A percentile compares a stretch with the other conserved stretches of the same genome.
phyloP scores from a whole-genome alignment of 371 early-diverging fungal genomes.

The Mortierella sp. region DNA sequence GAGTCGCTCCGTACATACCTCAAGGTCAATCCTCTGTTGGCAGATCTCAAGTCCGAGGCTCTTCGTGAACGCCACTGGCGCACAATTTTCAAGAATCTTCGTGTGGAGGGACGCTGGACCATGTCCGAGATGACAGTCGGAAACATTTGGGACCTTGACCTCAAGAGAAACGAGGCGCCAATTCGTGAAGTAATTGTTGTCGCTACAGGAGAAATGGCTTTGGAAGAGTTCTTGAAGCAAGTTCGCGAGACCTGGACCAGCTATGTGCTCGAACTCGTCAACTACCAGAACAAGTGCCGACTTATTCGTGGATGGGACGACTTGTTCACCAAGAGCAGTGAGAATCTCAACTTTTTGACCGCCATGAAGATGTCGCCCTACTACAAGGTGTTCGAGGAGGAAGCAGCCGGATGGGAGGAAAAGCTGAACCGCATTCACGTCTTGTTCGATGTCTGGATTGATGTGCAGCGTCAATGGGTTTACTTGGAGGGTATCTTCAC shows the following conservation, averaged over 20 bases:
- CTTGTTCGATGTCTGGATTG: slow-evolving; percentile 98
- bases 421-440: slow-evolving; percentile 95
- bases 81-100: slow-evolving; percentile 86
- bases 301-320: slow-evolving; percentile 98
- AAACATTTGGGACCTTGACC: slow-evolving; percentile 94
- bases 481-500: slow-evolving; percentile 98
- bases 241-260: slow-evolving; percentile 93
- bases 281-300: slow-evolving; percentile 96
- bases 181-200: slow-evolving; percentile 89
- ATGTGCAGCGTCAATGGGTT: slow-evolving; percentile 99
- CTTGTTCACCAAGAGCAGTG: slow-evolving; percentile 93
- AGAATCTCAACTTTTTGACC: slow-evolving; percentile 92
- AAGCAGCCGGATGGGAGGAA: slow-evolving; percentile 95
- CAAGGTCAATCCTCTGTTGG: slow-evolving; percentile 83
- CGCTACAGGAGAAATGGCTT: slow-evolving; percentile 99
- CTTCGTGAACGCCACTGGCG: slow-evolving; percentile 98
- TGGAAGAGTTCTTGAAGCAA: slow-evolving; percentile 97
- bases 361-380: slow-evolving; percentile 98
- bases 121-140: slow-evolving; percentile 92
- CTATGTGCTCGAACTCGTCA: slow-evolving; percentile 92
- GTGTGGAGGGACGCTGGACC: slow-evolving; percentile 75
- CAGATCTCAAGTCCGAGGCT: slow-evolving; percentile 95
- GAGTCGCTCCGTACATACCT: slow-evolving; percentile 83
- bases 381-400: slow-evolving; percentile 98
- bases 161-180: slow-evolving; percentile 84